phyloP scores from a whole-genome alignment of 2,329 filamentous ascomycete species.

The Fusarium stilboides region DNA sequence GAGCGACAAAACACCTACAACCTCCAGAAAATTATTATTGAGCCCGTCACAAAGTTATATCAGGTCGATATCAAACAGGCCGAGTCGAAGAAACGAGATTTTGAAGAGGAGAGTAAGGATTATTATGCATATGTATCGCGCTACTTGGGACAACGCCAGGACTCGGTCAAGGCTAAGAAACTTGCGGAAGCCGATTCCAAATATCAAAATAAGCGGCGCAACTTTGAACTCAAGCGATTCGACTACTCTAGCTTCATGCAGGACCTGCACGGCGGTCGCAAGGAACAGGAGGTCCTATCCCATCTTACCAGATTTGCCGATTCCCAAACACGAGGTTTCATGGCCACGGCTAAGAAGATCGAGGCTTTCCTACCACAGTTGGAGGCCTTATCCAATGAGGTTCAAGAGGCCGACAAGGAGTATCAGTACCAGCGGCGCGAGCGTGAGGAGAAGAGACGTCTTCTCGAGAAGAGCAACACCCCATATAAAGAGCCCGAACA shows the following conservation, averaged over 20 bases:
- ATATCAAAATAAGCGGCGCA: slow-evolving; percentile 92
- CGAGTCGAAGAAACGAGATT: slow-evolving; percentile 96
- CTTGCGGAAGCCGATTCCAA: slow-evolving; percentile 94
- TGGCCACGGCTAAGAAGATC: slow-evolving; percentile 87
- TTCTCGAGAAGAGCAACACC: slow-evolving; percentile 89
- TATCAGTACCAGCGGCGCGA: slow-evolving; percentile 97
- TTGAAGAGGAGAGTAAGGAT: slow-evolving; percentile 98
- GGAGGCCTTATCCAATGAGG: slow-evolving; percentile 88
- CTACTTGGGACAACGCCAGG: slow-evolving; percentile 95
- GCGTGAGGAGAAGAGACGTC: slow-evolving; percentile 91
- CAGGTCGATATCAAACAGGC: slow-evolving; percentile 98
- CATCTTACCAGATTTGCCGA: slow-evolving; percentile 96
- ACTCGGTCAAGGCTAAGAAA: slow-evolving; percentile 98
- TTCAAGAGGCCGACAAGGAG: slow-evolving; percentile 95
- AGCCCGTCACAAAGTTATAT: slow-evolving; percentile 92
- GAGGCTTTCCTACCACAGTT: slow-evolving; percentile 90
- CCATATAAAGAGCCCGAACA: slow-evolving; percentile 79
- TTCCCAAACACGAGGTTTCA: slow-evolving; percentile 86
- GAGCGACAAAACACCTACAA: slow-evolving; percentile 88
- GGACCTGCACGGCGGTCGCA: slow-evolving; percentile 97
- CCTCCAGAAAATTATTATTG: slow-evolving; percentile 93
- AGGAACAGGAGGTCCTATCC: slow-evolving; percentile 96
- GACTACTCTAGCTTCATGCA: slow-evolving; percentile 99
- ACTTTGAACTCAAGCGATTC: slow-evolving; percentile 97
- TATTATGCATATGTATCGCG: slow-evolving; percentile 96